Percentiles rank a stretch among this genome's conserved stretches.
Conservation (phyloP, 768 basidiomycete genomes). For the Rhizopogon salebrosus region DNA sequence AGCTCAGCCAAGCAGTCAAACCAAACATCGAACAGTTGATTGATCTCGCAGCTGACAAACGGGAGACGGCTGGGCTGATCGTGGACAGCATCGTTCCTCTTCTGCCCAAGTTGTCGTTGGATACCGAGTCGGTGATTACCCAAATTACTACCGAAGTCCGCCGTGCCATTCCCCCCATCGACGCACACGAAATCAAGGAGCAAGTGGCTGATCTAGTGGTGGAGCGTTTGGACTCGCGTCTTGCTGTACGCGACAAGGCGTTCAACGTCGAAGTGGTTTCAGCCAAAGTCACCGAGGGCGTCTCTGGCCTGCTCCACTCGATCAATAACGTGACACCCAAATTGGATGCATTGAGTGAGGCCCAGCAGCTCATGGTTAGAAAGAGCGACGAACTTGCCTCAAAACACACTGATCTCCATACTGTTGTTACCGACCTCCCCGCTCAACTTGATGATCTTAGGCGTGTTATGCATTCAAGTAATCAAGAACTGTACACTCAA, state of each 20-base stretch:
- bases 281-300: conserved; percentile 47
- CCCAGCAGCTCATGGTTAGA: conserved; percentile 37
- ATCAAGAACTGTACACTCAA: conserved; percentile 15
- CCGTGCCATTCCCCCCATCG: conserved; percentile 67
- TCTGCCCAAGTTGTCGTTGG: conserved; percentile 43
- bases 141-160: conserved; percentile 68
- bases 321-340: conserved; percentile 33
- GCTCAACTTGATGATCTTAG: conserved; percentile 39
- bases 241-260: conserved; percentile 70
- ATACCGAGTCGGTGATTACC: conserved; percentile 51
- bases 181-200: conserved; percentile 84
- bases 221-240: conserved; percentile 75
- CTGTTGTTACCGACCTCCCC: conserved; percentile 44
- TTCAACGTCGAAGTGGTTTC: conserved; percentile 59
- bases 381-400: conserved; percentile 32
- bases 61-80: conserved; percentile 81
- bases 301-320: conserved; percentile 41
- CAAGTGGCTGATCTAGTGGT: conserved; percentile 87
- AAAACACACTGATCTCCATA: conserved; percentile 35
- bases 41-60: conserved; percentile 83
- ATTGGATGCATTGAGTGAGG: conserved; percentile 36
- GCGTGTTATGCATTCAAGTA: conserved; percentile 33
- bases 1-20: conserved; percentile 80
- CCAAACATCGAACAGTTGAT: conserved; percentile 87
- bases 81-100: conserved; percentile 67